Conservation (phyloP, 371 early-diverging fungal genomes). For the Globomyces sp. region DNA sequence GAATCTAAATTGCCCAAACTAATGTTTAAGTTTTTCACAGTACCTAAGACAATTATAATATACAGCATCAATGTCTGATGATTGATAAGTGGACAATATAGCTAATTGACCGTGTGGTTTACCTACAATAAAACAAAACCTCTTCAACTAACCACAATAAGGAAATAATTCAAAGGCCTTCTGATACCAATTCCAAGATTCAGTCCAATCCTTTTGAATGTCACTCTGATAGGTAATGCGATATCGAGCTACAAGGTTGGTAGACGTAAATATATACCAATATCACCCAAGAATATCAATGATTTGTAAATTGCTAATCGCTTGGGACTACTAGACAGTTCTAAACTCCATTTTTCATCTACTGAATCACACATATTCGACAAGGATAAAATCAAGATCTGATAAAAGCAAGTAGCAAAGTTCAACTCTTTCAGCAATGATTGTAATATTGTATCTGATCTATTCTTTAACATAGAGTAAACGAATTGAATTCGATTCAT, state of each 20-base stretch:
- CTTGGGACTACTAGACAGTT: not conserved
- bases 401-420: too few relatives aligned
- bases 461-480: too few relatives aligned
- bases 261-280: not conserved
- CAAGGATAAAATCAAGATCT: too few relatives aligned
- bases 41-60: constrained; percentile 40
- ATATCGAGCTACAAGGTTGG: not conserved
- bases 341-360: too few relatives aligned
- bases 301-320: constrained; percentile 1
- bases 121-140: constrained; percentile 10
- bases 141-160: too few relatives aligned
- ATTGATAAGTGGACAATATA: constrained; percentile 38
- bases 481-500: too few relatives aligned
- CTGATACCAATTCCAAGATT: constrained; percentile 15
- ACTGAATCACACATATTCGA: too few relatives aligned
- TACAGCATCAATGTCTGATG: constrained; percentile 40
- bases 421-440: too few relatives aligned
- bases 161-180: constrained; percentile 1
- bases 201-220: not conserved
- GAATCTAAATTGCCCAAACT: constrained; percentile 40
- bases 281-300: constrained; percentile 11
- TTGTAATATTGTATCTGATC: too few relatives aligned
- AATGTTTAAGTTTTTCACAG: constrained; percentile 5
- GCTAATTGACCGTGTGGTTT: constrained; percentile 49
- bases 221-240: not conserved